Conservation (phyloP, 306 rosid species). For the Pachyrhizus erosus region DNA sequence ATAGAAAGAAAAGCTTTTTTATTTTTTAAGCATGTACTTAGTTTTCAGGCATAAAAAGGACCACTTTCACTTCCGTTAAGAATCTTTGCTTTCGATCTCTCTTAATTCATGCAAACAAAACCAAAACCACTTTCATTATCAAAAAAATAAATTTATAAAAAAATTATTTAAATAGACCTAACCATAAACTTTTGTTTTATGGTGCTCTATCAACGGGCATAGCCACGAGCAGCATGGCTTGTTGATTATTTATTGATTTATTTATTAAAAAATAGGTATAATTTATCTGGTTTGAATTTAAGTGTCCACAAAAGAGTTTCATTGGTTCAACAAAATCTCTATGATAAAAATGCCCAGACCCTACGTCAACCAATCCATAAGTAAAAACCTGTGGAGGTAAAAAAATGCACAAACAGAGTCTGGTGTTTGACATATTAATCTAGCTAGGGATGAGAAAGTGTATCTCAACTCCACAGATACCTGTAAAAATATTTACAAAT, state of each 20-base stretch:
- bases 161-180: not conserved
- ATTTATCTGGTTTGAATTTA: not conserved
- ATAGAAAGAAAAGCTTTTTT: not conserved
- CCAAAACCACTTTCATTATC: not conserved
- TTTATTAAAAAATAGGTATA: not conserved
- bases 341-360: not conserved
- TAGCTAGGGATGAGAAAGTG: too few relatives aligned
- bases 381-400: not conserved
- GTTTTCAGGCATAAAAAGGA: conserved; percentile 24
- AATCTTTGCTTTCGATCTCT: conserved; percentile 29
- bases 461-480: too few relatives aligned
- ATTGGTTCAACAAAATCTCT: not conserved
- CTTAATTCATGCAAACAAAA: conserved; percentile 6
- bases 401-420: too few relatives aligned
- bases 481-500: too few relatives aligned
- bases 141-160: not conserved
- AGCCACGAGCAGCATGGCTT: not conserved
- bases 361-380: not conserved
- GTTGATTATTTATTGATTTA: not conserved
- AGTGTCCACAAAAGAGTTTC: not conserved
- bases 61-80: not conserved
- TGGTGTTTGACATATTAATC: too few relatives aligned
- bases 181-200: not conserved
- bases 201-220: not conserved
- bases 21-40: not conserved